A percentile compares a stretch with the other conserved stretches of the same genome.
These are phyloP conservation scores for Zelopaecilomyces penicillatus DNA, from an alignment of 2,329 filamentous ascomycete species.

Conservation along the genomic window DNA sequence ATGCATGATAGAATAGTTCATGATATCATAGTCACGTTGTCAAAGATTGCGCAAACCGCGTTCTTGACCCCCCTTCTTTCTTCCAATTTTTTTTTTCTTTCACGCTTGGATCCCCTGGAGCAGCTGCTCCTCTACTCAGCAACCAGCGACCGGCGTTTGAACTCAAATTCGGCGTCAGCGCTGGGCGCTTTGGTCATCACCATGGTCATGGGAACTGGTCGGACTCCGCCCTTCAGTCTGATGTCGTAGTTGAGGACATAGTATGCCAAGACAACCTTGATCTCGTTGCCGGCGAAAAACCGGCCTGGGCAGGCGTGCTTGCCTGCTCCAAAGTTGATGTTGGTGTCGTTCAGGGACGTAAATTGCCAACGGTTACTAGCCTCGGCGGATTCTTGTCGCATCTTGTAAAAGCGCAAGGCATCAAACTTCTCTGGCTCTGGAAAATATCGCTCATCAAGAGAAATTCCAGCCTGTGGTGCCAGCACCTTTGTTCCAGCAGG, in stretches of 20 bases:
- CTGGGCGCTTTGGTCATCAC: conserved; percentile 33
- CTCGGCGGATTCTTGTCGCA: conserved; percentile 30
- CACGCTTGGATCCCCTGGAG: background rate
- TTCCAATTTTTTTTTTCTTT: too few relatives aligned
- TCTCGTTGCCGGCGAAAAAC: conserved; percentile 38
- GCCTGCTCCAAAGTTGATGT: conserved; percentile 40
- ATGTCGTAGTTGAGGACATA: conserved; percentile 36
- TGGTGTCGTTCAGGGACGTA: conserved; percentile 32
- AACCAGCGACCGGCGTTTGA: conserved; percentile 24
- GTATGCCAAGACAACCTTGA: conserved; percentile 36
- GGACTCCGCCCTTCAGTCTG: conserved; percentile 28
- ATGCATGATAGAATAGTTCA: too few relatives aligned
- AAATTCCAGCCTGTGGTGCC: conserved; percentile 32
- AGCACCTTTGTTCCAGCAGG: conserved; percentile 35
- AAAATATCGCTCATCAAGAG: conserved; percentile 32
- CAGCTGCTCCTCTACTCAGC: conserved; percentile 8
- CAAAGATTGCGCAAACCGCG: too few relatives aligned
- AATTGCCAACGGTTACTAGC: conserved; percentile 35
- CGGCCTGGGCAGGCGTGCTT: conserved; percentile 40
- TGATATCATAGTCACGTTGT: too few relatives aligned
- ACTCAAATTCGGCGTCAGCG: conserved; percentile 33
- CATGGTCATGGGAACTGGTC: conserved; percentile 30
- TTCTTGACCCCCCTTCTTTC: too few relatives aligned
- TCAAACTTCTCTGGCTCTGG: conserved; percentile 36
- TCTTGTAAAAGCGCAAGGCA: conserved; percentile 39